Evolutionary conservation across 2,329 filamentous ascomycete genomes (phyloP), one percentile per base, ranked within the genome.

Genomic region (Daldinia sp.): DNA sequence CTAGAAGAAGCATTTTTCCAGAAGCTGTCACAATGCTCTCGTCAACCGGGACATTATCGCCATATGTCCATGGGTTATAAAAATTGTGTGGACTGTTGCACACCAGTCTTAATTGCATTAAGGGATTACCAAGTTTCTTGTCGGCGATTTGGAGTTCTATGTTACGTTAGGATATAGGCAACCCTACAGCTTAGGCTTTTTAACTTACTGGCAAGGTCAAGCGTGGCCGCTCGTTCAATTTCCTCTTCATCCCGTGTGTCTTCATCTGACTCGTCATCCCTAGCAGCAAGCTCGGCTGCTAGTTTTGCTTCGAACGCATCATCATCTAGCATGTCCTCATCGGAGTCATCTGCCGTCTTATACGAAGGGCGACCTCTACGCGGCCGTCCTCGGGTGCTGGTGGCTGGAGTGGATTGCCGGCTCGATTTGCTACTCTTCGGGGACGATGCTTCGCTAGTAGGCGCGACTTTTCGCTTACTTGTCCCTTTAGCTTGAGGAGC

Each of bases 11-110:
- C 93, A 99, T 98, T 79, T 99, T 99, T 13, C 96, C 96, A 0
- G 94, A 97, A 0, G 93, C 89, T 0, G 92, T 95, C 37, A 99
- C 88, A 5, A 99, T 87, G 0, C 87, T 91, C 76, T 97, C 92
- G 74, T 98, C 94, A 0, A 93, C 82, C 0, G 87, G 82, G 0
- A 86, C 79, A 5, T 87, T 86, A 1, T 86, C 84, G 15, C 88
- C 85, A 5, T 84, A 83, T 0, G 87, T 85, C 88, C 95, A 98
- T 0, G 96, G 95, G 77, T 94, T 97, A 81, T 97, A 98, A 79
- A 99, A 98, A 77, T 98, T 97, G 80, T 98, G 94, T 0, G 96
- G 96, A 0, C 90, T 93, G 79, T 99, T 97, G 80, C 96, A 98
- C 10, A 93, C 93, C 0, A 98, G 87, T 0, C 96, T 92, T 3